Evolutionary conservation across 768 basidiomycete species (phyloP), one percentile per base, ranked within the genome.

Genomic region (Pilatotrama ljubarskyi): DNA sequence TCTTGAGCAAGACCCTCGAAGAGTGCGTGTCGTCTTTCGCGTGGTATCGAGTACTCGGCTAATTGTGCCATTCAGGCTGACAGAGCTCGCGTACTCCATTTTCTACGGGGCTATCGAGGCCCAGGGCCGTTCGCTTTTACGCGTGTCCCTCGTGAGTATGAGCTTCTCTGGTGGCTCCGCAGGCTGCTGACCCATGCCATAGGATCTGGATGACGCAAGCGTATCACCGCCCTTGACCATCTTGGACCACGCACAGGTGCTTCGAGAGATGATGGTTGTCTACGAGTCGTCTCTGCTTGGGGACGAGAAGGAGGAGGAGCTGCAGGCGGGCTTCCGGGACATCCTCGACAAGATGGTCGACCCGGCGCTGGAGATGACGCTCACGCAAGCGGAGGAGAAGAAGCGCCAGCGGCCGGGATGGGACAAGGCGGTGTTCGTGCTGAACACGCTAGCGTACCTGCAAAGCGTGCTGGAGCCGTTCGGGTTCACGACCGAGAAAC

Each of bases 81-180:
- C 91, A 13, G 86, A 86, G 3, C 76, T 85, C 15, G 86, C 95
- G 1, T 91, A 93, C 73, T 83, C 86, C 48, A 83, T 89, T 13
- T 99, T 98, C 73, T 90, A 91, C 63, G 91, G 93, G 48, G 87
- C 93, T 2, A 87, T 98, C 46, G 89, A 91, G 55, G 80, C 87
- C 0, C 93, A 94, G 73, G 91, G 93, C 1, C 84, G 90, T 29
- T 84, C 84, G 3, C 72, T 88, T 9, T 70, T 77, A 11, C 79
- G 80, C 20, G 72, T 82, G n/a, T 74, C 80, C 11, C 70, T 87
- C 15, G 88, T 89, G 68, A 37, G 83, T 70, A 18, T 49, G 46
- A 36, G 5, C 15, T 55, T 11, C 22, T 5, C n/a, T 25, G 36
- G 24, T 18, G 13, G n/a, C 15, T 17, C 13, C 22, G 35, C 20